A percentile compares a stretch with the other conserved stretches of the same genome.
These are phyloP conservation scores for Phytomonas sp. DNA, from an alignment of 208 protist species.

Conservation along the genomic window DNA sequence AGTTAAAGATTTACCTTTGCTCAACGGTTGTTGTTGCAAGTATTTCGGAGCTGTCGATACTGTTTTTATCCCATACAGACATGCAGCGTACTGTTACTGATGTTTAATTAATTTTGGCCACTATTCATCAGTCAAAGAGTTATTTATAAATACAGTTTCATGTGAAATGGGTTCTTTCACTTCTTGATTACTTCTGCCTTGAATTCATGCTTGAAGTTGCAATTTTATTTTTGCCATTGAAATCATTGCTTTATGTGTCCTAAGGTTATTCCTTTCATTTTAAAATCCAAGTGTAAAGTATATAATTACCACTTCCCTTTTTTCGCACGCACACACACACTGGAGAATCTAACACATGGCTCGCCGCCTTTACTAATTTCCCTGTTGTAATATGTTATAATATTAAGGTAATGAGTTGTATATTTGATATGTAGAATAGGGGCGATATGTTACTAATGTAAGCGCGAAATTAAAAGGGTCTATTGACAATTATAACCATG, in stretches of 20 bases:
- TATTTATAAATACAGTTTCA: background rate
- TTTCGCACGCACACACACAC: background rate
- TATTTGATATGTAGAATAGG: background rate
- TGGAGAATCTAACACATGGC: too few species aligned
- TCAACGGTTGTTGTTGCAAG: background rate
- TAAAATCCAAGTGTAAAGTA: background rate
- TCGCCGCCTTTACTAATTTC: background rate
- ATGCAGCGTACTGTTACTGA: background rate
- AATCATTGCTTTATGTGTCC: background rate
- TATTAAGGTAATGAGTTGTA: background rate
- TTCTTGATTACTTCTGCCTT: background rate
- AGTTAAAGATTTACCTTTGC: background rate
- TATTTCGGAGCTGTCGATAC: background rate
- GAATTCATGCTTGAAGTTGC: background rate
- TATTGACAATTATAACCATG: background rate
- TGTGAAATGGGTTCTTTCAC: background rate
- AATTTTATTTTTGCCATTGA: background rate
- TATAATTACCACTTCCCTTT: background rate
- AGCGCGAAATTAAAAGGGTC: background rate
- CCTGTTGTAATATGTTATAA: background rate
- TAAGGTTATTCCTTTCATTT: background rate
- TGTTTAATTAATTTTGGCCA: background rate
- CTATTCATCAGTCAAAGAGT: background rate
- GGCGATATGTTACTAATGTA: background rate
- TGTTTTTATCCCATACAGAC: background rate